Conservation (phyloP, 768 basidiomycete species). For the Mycena filopes region DNA sequence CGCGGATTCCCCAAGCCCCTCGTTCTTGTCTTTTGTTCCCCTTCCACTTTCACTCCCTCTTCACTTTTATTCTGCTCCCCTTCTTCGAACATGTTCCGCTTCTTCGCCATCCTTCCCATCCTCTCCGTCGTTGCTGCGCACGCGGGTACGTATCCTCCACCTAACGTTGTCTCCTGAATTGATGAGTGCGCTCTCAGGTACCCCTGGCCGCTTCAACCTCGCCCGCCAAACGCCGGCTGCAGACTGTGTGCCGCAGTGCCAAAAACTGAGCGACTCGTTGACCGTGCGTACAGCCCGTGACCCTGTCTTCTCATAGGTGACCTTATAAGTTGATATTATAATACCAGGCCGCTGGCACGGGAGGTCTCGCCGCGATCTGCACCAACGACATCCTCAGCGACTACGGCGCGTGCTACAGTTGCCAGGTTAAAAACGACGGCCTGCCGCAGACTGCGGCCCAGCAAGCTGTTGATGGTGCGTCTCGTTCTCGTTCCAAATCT, state of each 20-base stretch:
- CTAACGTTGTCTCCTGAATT: too few species aligned
- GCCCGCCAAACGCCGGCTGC: not conserved
- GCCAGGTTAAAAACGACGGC: not conserved
- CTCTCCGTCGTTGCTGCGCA: conserved; percentile 18
- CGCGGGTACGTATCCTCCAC: not conserved
- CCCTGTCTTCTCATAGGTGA: too few species aligned
- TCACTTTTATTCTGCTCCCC: too few species aligned
- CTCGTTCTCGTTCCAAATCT: not conserved
- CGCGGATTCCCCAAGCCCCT: not conserved
- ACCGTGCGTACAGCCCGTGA: not conserved
- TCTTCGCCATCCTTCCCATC: conserved; percentile 11
- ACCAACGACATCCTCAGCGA: conserved; percentile 7
- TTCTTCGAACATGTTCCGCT: conserved; percentile 4
- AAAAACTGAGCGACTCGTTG: not conserved
- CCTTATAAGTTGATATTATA: too few species aligned
- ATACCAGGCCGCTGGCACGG: not conserved
- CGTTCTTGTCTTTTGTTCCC: not conserved
- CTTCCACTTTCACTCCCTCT: not conserved
- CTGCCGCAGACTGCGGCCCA: not conserved
- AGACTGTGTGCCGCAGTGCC: conserved; percentile 8
- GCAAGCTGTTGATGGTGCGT: conserved; percentile 3
- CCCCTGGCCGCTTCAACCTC: not conserved
- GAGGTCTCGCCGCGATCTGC: conserved; percentile 1
- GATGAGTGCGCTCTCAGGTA: not conserved
- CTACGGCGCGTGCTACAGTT: conserved; percentile 14